Evolutionary conservation across 495 filamentous ascomycete genomes (phyloP), one percentile per base, ranked within the genome.

Genomic region (Aspergillus sclerotioniger): DNA sequence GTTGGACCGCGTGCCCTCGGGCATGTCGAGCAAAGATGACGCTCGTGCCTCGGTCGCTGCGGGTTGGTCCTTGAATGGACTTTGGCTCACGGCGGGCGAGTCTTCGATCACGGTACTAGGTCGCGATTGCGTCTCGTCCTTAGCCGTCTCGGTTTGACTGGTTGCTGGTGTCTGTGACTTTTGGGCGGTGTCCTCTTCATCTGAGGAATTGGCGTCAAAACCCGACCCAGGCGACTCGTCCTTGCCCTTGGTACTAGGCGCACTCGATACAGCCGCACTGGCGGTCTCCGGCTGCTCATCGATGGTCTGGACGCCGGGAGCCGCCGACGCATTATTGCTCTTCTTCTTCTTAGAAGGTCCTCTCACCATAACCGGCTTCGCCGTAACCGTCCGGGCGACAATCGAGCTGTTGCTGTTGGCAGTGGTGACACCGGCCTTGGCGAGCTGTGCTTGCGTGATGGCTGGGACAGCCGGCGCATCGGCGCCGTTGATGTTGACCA

Each of bases 401-500:
- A 78, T 75, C 1, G 77, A 74, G 47, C 71, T 83, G 45, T 59
- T 73, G 32, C 68, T 79, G 53, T 66, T 67, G 32, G 62, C 60
- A n/a, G 67, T 59, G 51, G 71, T 58, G 21, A 71, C 68, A 25
- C 68, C 78, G 57, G 70, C 77, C 77, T 62, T 73, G 56, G 73
- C 67, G 19, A 78, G 69, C 56, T 77, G 76, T 8, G 72, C 72
- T 15, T 64, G 65, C 17, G 84, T 88, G 56, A 82, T 77, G 41
- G 76, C 75, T 6, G 80, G 80, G 6, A 83, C 79, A 8, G 80
- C 78, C 10, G 80, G 80, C 32, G 79, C 70, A 47, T 77, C 67
- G 9, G 72, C 67, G 3, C 77, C 77, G 69, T 88, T 91, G 51
- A 97, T 90, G 62, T 89, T 94, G 58, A 98, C 90, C 60, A 97